These are phyloP conservation scores for Saturnispora mendoncae DNA, from an alignment of 805 yeast species.

Conservation along the genomic window DNA sequence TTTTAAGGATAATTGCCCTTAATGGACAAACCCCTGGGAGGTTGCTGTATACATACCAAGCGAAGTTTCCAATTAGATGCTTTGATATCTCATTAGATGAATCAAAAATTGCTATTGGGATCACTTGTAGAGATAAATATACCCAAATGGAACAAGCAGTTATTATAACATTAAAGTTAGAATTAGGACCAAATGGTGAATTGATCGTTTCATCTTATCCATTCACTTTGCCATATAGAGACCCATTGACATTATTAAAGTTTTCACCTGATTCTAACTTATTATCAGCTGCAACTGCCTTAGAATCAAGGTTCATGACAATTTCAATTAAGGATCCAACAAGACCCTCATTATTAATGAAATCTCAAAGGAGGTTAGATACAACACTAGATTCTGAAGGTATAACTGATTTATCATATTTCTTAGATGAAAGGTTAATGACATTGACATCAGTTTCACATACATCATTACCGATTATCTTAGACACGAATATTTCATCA, in stretches of 20 bases:
- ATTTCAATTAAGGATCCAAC: conserved; percentile 56
- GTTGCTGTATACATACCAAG: conserved; percentile 58
- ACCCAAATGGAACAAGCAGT: conserved; percentile 70
- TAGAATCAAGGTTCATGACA: conserved; percentile 73
- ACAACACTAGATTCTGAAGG: conserved; percentile 78
- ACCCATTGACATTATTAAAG: conserved; percentile 66
- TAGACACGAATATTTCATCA: conserved; percentile 52
- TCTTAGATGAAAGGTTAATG: conserved; percentile 55
- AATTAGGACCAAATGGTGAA: conserved; percentile 2
- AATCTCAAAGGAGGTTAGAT: conserved; percentile 53
- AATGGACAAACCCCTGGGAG: conserved; percentile 38
- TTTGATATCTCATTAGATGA: conserved; percentile 62
- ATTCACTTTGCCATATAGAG: conserved; percentile 74
- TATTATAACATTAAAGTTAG: conserved; percentile 41
- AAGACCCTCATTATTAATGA: conserved; percentile 61
- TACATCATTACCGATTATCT: conserved; percentile 56
- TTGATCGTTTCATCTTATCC: conserved; percentile 23
- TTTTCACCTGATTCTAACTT: conserved; percentile 68
- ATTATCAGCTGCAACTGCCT: conserved; percentile 63
- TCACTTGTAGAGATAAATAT: conserved; percentile 67
- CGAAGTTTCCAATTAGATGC: conserved; percentile 72
- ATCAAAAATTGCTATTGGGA: conserved; percentile 63
- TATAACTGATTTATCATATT: conserved; percentile 69
- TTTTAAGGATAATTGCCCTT: conserved; percentile 56
- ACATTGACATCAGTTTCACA: conserved; percentile 49